Conservation (phyloP, 2,329 filamentous ascomycete species). For the Xylaria sp. region DNA sequence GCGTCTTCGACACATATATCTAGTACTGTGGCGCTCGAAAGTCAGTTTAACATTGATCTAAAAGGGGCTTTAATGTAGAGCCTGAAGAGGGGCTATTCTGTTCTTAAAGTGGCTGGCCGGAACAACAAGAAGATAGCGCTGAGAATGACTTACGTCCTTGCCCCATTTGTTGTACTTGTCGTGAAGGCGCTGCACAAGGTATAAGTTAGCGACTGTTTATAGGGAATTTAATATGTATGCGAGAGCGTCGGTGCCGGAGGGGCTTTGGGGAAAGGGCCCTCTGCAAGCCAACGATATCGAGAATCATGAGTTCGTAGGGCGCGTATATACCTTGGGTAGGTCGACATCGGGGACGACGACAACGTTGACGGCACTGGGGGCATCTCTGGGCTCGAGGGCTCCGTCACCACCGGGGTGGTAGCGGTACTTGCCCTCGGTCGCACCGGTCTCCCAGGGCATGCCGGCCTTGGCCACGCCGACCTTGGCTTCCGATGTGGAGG, state of each 20-base stretch:
- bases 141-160: constrained; percentile 80
- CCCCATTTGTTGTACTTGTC: constrained; percentile 99
- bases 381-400: constrained; percentile 80
- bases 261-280: background rate
- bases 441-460: constrained; percentile 90
- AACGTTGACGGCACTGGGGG: constrained; percentile 93
- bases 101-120: background rate
- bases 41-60: background rate
- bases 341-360: constrained; percentile 95
- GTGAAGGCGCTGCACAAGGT: constrained; percentile 76
- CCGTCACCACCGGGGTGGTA: constrained; percentile 89
- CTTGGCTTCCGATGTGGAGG: constrained; percentile 80
- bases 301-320: background rate
- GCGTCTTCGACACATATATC: constrained; percentile 25
- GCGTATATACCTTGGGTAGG: constrained; percentile 79
- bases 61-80: too few relatives aligned
- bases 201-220: constrained; percentile 18
- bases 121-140: background rate
- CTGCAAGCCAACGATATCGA: background rate
- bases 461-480: constrained; percentile 79
- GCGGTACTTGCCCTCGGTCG: constrained; percentile 74
- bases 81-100: background rate
- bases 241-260: background rate
- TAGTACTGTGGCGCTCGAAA: constrained; percentile 14
- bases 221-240: background rate